Percentiles rank a stretch among this genome's conserved stretches.
Evolutionary conservation across 305 asterid species (phyloP).

Genomic region (Nicotiana rustica): DNA sequence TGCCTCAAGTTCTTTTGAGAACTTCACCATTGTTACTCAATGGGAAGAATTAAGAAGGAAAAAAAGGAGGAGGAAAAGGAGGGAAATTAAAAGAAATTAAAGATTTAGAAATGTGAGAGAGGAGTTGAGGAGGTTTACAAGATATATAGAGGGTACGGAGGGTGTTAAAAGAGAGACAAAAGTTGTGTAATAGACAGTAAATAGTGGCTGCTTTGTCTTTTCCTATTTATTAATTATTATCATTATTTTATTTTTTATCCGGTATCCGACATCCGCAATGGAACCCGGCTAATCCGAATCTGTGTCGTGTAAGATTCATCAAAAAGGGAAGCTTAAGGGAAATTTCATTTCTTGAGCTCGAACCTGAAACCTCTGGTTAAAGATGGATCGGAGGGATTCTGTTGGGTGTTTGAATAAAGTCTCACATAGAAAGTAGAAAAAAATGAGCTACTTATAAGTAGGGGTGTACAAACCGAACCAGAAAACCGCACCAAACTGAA

Average conservation of each 20-base stretch:
- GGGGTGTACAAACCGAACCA: too few species aligned
- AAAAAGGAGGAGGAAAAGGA: conserved; percentile 26
- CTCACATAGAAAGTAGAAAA: too few species aligned
- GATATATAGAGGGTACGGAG: conserved; percentile 44
- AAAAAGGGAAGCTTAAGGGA: too few species aligned
- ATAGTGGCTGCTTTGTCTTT: neutral
- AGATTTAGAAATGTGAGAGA: conserved; percentile 33
- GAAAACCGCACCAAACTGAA: too few species aligned
- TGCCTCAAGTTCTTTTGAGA: conserved; percentile 87
- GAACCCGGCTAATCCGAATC: too few species aligned
- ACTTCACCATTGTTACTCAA: conserved; percentile 70
- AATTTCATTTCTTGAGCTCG: too few species aligned
- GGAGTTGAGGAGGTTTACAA: conserved; percentile 10
- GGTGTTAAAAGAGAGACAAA: conserved; percentile 21
- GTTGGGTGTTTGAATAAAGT: too few species aligned
- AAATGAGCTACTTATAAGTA: too few species aligned
- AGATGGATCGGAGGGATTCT: too few species aligned
- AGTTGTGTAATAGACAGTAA: conserved; percentile 8
- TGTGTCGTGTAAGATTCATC: too few species aligned
- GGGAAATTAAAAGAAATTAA: conserved; percentile 5
- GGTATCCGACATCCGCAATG: too few species aligned
- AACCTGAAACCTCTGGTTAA: too few species aligned
- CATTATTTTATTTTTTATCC: neutral
- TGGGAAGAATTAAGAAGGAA: neutral
- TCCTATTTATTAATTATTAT: neutral